A percentile compares a stretch with the other conserved stretches of the same genome.
These are phyloP conservation scores for Venturia oleaginea DNA, from an alignment of 2,329 filamentous ascomycete genomes.

Conservation along the genomic window DNA sequence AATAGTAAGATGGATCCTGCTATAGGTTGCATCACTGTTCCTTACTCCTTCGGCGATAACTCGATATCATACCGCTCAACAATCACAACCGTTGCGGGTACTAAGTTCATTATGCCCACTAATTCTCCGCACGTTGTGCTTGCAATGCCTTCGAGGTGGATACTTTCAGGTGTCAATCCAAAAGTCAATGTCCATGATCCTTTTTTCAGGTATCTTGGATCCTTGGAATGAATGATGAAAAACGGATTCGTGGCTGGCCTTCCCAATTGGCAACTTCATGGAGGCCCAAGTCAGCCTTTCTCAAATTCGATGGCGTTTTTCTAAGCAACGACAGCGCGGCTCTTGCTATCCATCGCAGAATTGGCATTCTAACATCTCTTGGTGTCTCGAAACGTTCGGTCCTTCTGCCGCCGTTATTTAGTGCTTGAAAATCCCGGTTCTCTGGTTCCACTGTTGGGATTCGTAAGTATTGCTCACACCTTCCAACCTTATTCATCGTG, in stretches of 20 bases:
- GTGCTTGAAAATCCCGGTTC: neutral
- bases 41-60: neutral
- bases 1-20: neutral
- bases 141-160: neutral
- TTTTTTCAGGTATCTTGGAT: neutral
- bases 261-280: neutral
- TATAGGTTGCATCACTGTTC: neutral
- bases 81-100: neutral
- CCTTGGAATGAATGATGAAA: neutral
- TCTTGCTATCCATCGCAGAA: neutral
- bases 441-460: neutral
- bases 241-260: neutral
- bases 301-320: neutral
- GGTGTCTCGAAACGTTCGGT: neutral
- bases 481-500: neutral
- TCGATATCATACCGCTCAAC: neutral
- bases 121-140: neutral
- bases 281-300: neutral
- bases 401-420: neutral
- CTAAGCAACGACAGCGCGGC: neutral
- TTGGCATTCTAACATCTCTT: neutral
- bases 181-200: neutral
- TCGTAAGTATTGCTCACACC: conserved; percentile 1
- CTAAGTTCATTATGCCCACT: neutral
- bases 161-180: neutral